A percentile compares a stretch with the other conserved stretches of the same genome.
Conservation (phyloP, 2,329 filamentous ascomycete genomes). For the Paracoccidioides lutzii region DNA sequence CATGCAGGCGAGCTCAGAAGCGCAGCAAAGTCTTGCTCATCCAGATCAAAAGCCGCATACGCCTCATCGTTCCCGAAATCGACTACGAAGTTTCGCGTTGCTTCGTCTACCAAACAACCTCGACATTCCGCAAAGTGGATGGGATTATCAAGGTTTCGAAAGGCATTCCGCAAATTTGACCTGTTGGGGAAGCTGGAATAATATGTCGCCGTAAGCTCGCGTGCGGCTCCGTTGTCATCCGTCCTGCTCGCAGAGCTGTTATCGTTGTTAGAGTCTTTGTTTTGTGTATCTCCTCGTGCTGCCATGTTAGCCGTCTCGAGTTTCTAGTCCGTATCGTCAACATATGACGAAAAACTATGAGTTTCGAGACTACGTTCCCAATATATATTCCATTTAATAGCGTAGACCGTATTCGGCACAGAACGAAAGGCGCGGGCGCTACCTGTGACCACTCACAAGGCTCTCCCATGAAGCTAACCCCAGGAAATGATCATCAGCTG, state of each 20-base stretch:
- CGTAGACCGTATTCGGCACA: no score
- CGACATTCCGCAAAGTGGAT: conserved; percentile 20
- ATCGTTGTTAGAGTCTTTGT: background rate
- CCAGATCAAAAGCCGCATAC: conserved; percentile 28
- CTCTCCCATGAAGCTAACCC: background rate
- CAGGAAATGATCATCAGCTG: background rate
- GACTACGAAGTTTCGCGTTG: conserved; percentile 30
- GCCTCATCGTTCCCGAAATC: conserved; percentile 33
- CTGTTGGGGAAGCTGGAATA: conserved; percentile 19
- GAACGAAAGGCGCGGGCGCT: background rate
- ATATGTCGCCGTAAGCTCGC: conserved; percentile 14
- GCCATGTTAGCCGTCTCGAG: background rate
- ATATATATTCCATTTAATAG: no score
- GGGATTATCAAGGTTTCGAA: conserved; percentile 28
- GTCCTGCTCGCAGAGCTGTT: background rate
- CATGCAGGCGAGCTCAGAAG: conserved; percentile 25
- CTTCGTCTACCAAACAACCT: conserved; percentile 17
- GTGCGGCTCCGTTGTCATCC: conserved; percentile 8
- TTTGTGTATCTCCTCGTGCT: background rate
- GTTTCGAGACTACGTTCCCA: no score
- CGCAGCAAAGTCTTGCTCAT: conserved; percentile 21
- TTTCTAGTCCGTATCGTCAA: no score
- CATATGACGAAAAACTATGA: no score
- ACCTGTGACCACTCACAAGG: background rate
- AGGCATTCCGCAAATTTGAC: conserved; percentile 15